Evolutionary conservation across 768 basidiomycete genomes (phyloP).

Genomic region (Boletus speciosus): DNA sequence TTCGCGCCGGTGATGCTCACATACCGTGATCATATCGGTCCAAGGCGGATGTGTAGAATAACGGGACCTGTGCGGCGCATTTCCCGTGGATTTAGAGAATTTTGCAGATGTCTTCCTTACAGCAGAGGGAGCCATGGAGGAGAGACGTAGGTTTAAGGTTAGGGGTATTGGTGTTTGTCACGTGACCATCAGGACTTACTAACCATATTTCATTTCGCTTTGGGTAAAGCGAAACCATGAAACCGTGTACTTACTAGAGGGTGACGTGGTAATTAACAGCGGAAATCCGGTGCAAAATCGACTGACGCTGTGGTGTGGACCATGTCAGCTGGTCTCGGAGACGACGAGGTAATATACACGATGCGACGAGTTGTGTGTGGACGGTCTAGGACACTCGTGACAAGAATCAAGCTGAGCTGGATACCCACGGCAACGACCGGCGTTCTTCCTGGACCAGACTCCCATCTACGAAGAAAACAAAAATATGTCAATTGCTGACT

Average conservation of each 20-base stretch:
- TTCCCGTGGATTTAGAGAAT: constrained; percentile 2
- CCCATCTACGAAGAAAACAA: neutral
- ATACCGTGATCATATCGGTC: constrained; percentile 43
- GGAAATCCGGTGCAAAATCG: neutral
- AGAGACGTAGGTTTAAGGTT: neutral
- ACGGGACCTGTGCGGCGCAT: constrained; percentile 29
- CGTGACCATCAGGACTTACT: neutral
- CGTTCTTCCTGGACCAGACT: neutral
- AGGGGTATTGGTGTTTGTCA: constrained; percentile 1
- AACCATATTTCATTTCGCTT: no score
- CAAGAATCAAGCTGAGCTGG: neutral
- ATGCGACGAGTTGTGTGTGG: neutral
- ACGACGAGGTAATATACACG: neutral
- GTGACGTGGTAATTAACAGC: no score
- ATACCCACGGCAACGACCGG: constrained; percentile 9
- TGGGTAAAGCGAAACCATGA: neutral
- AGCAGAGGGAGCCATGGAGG: constrained; percentile 8
- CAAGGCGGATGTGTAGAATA: constrained; percentile 50
- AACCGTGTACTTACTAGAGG: no score
- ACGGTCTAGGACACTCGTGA: neutral
- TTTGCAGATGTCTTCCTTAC: constrained; percentile 11
- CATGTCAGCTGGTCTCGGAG: neutral
- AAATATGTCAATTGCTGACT: constrained; percentile 49
- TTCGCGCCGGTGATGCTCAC: constrained; percentile 1
- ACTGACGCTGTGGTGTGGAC: neutral